These are phyloP conservation scores for Nannizziopsis arthrosporioides DNA, from an alignment of 2,329 filamentous ascomycete species.

Conservation along the genomic window DNA sequence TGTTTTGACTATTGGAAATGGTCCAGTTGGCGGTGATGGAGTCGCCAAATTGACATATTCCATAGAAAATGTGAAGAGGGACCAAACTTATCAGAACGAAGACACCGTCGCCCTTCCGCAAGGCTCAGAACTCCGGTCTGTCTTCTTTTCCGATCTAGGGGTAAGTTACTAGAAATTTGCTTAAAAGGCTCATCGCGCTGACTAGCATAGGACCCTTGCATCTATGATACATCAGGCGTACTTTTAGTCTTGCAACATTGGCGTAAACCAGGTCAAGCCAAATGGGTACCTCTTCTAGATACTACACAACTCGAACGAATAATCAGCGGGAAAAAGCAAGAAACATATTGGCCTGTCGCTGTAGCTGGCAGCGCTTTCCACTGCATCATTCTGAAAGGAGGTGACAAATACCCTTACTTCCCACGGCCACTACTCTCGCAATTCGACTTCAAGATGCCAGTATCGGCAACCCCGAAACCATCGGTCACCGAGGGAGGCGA, in stretches of 20 bases:
- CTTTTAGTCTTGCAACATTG: constrained; percentile 82
- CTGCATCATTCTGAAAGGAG: constrained; percentile 97
- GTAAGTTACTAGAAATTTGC: constrained; percentile 32
- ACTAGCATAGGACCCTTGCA: constrained; percentile 64
- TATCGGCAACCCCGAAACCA: constrained; percentile 45
- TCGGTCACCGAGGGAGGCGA: constrained; percentile 30
- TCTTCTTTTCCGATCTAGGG: constrained; percentile 89
- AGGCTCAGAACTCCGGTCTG: constrained; percentile 59
- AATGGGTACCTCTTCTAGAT: constrained; percentile 86
- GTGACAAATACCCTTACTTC: constrained; percentile 86
- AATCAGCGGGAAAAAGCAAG: constrained; percentile 70
- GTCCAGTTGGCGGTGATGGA: constrained; percentile 68
- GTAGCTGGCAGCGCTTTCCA: constrained; percentile 87
- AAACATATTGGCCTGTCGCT: constrained; percentile 90
- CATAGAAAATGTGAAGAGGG: constrained; percentile 86
- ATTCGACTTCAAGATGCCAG: constrained; percentile 80
- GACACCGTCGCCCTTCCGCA: constrained; percentile 77
- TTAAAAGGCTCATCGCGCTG: constrained; percentile 5
- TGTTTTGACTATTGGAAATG: constrained; percentile 91
- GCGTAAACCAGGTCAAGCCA: constrained; percentile 72
- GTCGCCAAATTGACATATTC: constrained; percentile 71
- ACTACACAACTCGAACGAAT: constrained; percentile 74
- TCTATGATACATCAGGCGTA: constrained; percentile 87
- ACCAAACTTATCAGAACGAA: constrained; percentile 89
- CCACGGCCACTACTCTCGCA: constrained; percentile 80